Evolutionary conservation across 2,329 filamentous ascomycete species (phyloP).

Genomic region (Penicillium brevicompactum): DNA sequence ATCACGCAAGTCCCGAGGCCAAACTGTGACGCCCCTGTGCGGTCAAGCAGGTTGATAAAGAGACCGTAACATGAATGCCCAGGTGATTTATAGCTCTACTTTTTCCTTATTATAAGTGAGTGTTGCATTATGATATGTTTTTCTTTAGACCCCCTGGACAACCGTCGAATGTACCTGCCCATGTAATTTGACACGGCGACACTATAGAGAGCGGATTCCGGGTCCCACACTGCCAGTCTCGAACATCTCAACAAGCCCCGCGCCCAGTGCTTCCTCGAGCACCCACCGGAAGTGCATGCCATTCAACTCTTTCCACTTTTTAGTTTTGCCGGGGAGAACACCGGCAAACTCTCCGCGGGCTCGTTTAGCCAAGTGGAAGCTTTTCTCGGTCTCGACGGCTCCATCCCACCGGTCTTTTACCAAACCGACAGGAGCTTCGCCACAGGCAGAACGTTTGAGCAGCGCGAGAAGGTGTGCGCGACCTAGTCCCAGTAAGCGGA

Average conservation of each 20-base stretch:
- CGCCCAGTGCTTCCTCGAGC: slow-evolving; percentile 62
- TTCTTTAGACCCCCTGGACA: too few relatives aligned
- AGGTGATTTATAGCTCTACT: too few relatives aligned
- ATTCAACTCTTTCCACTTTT: slow-evolving; percentile 64
- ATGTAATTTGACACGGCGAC: background rate
- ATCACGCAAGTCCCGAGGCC: too few relatives aligned
- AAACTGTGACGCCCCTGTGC: too few relatives aligned
- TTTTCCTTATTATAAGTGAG: too few relatives aligned
- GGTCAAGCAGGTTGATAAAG: too few relatives aligned
- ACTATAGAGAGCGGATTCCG: slow-evolving; percentile 49
- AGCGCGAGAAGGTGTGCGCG: slow-evolving; percentile 58
- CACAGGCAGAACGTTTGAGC: slow-evolving; percentile 54
- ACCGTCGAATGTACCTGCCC: too few relatives aligned
- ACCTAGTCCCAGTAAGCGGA: slow-evolving; percentile 58
- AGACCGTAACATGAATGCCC: too few relatives aligned
- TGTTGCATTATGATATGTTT: too few relatives aligned
- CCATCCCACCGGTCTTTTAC: slow-evolving; percentile 66
- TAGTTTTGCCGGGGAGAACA: slow-evolving; percentile 59
- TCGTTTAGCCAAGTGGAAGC: slow-evolving; percentile 53
- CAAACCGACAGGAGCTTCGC: slow-evolving; percentile 56
- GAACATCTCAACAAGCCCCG: slow-evolving; percentile 63
- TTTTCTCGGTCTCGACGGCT: slow-evolving; percentile 52
- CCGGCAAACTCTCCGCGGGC: slow-evolving; percentile 59
- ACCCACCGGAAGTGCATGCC: slow-evolving; percentile 64
- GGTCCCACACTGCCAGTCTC: slow-evolving; percentile 64